Base-by-base conservation (phyloP, 331 rosid species). In the Cydonia oblonga region DNA sequence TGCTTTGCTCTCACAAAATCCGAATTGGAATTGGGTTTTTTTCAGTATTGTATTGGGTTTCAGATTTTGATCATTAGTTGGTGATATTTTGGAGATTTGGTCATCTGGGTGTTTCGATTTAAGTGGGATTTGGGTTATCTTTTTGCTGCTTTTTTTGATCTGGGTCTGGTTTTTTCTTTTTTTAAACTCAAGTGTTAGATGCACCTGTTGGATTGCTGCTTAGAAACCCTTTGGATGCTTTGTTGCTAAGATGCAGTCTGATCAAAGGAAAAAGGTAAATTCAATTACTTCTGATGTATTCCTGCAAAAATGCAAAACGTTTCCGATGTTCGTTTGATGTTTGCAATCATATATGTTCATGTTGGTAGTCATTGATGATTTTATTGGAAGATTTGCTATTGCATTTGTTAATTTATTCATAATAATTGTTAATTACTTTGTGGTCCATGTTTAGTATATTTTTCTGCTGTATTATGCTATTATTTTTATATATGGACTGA, bases 221-320 rank as follows among this genome's bases (percentile, higher is more conserved):
- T 76, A 59, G 65, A 57, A 75, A 46, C 71, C 73, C 24, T 38
- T 72, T 83, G 81, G 72, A 87, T 88, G 92, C 84, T 87, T 71
- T 64, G 73, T 74, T 81, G 75, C 68, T 67, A 77, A 77, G 88
- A 91, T 90, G 99, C 89, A 80, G 84, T 82, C 86, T 73, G 99
- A 91, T 84, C 97, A 88, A 63, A 88, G 89, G 71, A 95, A 87
- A 88, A 95, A 91, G 99, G 99, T 87, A 83, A 79, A 76, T 74
- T 83, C 68, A 67, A 23, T 71, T 53, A 23, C 65, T 59, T 70
- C 63, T 63, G 52, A 9, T 68, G 64, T 69, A 6, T 35, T 64
- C 68, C 46, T 19, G 68, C 51, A 64, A 35, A 64, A 64, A n/a
- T 32, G 68, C 46, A 33, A 64, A 64, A 64, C 29, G 23, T 58